Evolutionary conservation across 2,329 filamentous ascomycete species (phyloP), one percentile per base, ranked within the genome.

Genomic region (Aspergillus floridensis): DNA sequence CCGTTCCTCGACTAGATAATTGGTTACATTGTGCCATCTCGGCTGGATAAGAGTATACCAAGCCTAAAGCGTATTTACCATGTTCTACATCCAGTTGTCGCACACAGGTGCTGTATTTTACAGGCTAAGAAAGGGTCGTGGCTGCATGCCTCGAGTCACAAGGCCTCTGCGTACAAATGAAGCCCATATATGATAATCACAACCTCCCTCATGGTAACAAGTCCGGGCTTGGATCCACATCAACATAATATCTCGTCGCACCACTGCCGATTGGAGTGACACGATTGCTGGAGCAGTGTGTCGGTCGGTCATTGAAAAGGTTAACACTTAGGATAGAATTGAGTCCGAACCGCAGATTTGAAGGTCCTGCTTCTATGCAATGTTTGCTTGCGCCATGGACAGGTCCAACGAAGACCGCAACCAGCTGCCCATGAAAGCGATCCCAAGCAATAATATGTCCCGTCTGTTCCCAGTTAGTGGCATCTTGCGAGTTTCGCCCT

Each of bases 361-460:
- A 56, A 31, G 46, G 31, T 35, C 50, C 52, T 6, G 50, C 54
- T 24, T 56, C 47, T 49, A 44, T 38, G 52, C 41, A 29, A 21
- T 48, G 5, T 8, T 59, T 46, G 7, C 53, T 50, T n/a, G 12
- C 5, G 26, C 46, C 46, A 22, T 58, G 56, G 44, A 56, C 58
- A 57, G 67, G 64, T 44, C 72, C 73, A 38, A 71, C 63, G 63
- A 66, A 74, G 5, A 77, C 53, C 26, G 70, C 60, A 26, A 75
- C 54, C 56, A 75, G 66, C 46, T 66, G 64, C 14, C 68, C 65
- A 44, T 61, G 63, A 54, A 63, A 62, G 35, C 75, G 71, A 59
- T 77, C 74, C 70, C 71, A 76, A 29, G 68, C 67, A 52, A 77
- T 66, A 24, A 77, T 70, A 57, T 77, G 71, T 5, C 73, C 75